Evolutionary conservation across 495 filamentous ascomycete species (phyloP).

Genomic region (Talaromyces thailandensis): DNA sequence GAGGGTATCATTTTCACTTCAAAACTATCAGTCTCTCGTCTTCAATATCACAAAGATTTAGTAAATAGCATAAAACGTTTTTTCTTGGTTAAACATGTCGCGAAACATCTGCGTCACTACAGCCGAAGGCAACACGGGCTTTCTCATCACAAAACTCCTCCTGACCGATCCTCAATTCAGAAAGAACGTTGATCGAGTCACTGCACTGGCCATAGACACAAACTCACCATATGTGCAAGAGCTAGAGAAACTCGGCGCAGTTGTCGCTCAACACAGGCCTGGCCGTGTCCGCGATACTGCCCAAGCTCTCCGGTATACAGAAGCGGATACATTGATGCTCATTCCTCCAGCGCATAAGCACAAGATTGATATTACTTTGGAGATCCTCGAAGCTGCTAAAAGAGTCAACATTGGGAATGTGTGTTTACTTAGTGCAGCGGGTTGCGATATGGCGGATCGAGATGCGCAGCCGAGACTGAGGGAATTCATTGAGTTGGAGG

Average conservation of each 20-base stretch:
- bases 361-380: constrained; percentile 38
- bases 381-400: constrained; percentile 41
- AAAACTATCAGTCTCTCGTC: not conserved
- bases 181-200: constrained; percentile 27
- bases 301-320: constrained; percentile 26
- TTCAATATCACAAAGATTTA: not conserved
- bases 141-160: constrained; percentile 43
- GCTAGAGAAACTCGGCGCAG: constrained; percentile 42
- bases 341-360: constrained; percentile 40
- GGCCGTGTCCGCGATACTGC: constrained; percentile 32
- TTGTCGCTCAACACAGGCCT: constrained; percentile 35
- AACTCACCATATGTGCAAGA: constrained; percentile 37
- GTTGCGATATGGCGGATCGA: constrained; percentile 44
- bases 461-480: constrained; percentile 41
- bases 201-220: constrained; percentile 33
- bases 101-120: constrained; percentile 45
- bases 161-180: constrained; percentile 36
- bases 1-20: not conserved
- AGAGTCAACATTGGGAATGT: constrained; percentile 41
- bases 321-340: constrained; percentile 44
- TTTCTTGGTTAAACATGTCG: constrained; percentile 16
- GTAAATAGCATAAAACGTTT: not conserved
- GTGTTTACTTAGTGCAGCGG: constrained; percentile 42
- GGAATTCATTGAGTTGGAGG: constrained; percentile 47
- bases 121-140: constrained; percentile 46